Base-by-base conservation (phyloP, 2,329 filamentous ascomycete species). In the Pyrenochaeta sp. region DNA sequence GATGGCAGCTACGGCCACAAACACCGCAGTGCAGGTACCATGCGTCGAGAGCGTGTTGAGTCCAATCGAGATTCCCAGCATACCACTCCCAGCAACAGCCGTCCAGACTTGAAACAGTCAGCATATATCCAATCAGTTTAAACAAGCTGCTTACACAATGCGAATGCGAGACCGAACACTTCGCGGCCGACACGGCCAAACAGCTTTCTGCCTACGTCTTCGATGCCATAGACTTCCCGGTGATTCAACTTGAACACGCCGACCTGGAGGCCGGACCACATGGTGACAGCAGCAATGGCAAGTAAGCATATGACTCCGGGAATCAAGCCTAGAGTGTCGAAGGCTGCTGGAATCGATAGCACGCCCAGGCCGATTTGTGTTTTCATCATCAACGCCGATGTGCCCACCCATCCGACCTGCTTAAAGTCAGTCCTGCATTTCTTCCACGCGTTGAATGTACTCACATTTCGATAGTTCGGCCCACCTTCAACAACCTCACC, bases 41-140 rank as follows among this genome's bases (percentile, higher is more conserved):
- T 86, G 78, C 3, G 86, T 32, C 75, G 75, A 63, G 83, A 89
- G 50, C 77, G 75, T 77, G 39, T 60, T 63, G 17, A 61, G 27
- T 8, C 43, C 54, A 17, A 53, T 63, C 0, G 58, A 50, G 7
- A 61, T 81, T 61, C 20, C 87, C 52, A 89, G 72, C 50, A 87
- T 78, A 69, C 90, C 87, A 14, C 85, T 87, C 24, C 81, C 84
- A 66, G 86, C 84, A 53, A 87, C 80, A 70, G 89, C 87, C n/a
- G 62, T 61, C 52, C 55, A 61, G 27, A 53, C 54, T 57, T 13
- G 34, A 35, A 13, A 36, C 0, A 31, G 31, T 43, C 11, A 36
- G 39, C 17, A 24, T 19, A 9, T 14, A 37, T 1, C 21, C 24
- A 8, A 19, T n/a, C 13, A 32, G 67, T 29, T 54, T 29, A 58